Percentiles rank a stretch among this genome's conserved stretches.
Evolutionary conservation across 1,284 basidiomycete species (phyloP).

Genomic region (Leccinum proximum): DNA sequence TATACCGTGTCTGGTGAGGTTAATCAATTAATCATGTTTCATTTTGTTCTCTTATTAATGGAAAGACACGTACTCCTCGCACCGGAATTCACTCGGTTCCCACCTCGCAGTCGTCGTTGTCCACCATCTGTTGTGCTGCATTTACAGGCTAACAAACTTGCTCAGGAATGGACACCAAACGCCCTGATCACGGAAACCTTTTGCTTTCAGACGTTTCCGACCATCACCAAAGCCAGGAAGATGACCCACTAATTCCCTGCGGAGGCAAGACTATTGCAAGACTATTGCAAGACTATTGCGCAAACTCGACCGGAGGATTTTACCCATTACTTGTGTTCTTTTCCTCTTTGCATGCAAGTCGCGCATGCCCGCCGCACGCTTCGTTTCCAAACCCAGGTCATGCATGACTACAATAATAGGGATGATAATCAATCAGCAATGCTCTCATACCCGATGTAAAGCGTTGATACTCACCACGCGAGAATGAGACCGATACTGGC

Average conservation of each 20-base stretch:
- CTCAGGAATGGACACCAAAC: slow-evolving; percentile 18
- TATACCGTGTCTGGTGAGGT: no score
- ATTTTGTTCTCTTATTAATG: no score
- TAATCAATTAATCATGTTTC: no score
- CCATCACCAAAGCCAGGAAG: slow-evolving; percentile 12
- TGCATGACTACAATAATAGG: slow-evolving; percentile 36
- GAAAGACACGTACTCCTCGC: no score
- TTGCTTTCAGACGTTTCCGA: slow-evolving; percentile 7
- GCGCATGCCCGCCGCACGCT: no score
- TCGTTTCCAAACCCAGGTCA: no score
- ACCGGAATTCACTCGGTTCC: slow-evolving; percentile 3
- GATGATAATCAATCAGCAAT: slow-evolving; percentile 2
- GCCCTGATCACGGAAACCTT: slow-evolving; percentile 4
- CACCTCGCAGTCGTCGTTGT: not conserved
- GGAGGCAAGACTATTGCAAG: no score
- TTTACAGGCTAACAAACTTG: not conserved
- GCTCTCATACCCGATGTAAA: no score
- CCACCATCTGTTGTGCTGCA: not conserved
- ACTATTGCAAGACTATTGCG: no score
- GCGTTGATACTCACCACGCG: slow-evolving; percentile 50
- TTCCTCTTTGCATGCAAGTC: slow-evolving; percentile 73
- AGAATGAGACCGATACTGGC: no score
- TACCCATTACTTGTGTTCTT: slow-evolving; percentile 67
- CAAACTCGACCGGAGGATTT: slow-evolving; percentile 63
- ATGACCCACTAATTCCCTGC: slow-evolving; percentile 32